Evolutionary conservation across 768 basidiomycete species (phyloP).

Genomic region (Lentinula guzmanii): DNA sequence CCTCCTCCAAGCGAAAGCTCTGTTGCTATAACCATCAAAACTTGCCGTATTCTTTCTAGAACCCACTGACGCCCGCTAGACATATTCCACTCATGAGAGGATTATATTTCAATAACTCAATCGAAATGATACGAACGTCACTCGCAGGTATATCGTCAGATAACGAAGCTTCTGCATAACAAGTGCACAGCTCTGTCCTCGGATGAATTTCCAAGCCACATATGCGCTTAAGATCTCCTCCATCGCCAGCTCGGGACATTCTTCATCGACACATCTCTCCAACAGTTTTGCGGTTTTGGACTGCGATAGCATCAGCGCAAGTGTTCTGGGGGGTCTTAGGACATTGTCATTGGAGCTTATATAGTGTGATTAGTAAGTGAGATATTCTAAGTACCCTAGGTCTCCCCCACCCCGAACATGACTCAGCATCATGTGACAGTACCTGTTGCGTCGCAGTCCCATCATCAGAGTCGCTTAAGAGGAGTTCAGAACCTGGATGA

Average conservation of each 20-base stretch:
- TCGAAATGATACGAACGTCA: not conserved
- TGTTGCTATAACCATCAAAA: not conserved
- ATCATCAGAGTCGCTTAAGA: too few species aligned
- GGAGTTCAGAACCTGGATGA: too few species aligned
- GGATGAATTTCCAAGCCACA: constrained; percentile 1
- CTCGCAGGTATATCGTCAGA: not conserved
- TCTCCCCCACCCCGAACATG: too few species aligned
- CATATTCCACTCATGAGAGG: not conserved
- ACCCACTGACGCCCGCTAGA: not conserved
- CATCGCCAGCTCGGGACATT: not conserved
- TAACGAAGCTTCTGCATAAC: constrained; percentile 1
- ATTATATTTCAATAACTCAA: not conserved
- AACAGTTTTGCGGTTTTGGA: not conserved
- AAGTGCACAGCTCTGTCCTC: not conserved
- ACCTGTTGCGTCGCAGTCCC: too few species aligned
- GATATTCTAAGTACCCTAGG: too few species aligned
- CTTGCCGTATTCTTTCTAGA: not conserved
- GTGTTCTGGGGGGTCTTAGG: not conserved
- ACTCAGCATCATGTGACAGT: too few species aligned
- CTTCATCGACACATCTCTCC: not conserved
- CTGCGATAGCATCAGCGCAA: not conserved
- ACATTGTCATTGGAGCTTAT: not conserved
- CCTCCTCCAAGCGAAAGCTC: not conserved
- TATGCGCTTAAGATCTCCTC: constrained; percentile 2
- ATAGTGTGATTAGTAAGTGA: not conserved